Evolutionary conservation across 352 stramenopile species (phyloP).

Genomic region (Phytophthora idaei): DNA sequence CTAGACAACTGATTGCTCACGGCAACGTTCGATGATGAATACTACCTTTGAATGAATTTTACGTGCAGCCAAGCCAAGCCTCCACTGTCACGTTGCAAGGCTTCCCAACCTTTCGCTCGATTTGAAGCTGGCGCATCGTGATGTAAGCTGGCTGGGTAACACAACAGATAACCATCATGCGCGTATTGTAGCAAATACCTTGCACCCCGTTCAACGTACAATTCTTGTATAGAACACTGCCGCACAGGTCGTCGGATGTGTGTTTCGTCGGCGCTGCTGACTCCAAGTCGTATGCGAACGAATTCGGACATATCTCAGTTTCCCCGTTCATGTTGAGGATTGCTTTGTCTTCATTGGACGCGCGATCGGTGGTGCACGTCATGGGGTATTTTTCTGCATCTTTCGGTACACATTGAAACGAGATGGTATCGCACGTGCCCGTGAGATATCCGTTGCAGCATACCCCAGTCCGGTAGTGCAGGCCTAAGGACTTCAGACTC

Average conservation of each 20-base stretch:
- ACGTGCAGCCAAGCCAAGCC: constrained; percentile 40
- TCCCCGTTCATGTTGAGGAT: constrained; percentile 18
- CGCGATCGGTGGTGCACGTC: constrained; percentile 29
- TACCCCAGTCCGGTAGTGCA: constrained; percentile 31
- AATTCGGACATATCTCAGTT: constrained; percentile 24
- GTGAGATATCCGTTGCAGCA: constrained; percentile 48
- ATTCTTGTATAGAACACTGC: constrained; percentile 39
- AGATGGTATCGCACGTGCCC: constrained; percentile 24
- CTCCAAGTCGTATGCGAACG: constrained; percentile 27
- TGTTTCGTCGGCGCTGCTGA: constrained; percentile 26
- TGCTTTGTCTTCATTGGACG: constrained; percentile 24
- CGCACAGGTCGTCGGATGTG: constrained; percentile 36
- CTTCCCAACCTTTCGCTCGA: constrained; percentile 33
- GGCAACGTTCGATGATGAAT: too few relatives aligned
- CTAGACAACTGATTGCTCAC: too few relatives aligned
- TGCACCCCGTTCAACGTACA: constrained; percentile 28
- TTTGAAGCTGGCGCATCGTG: constrained; percentile 40
- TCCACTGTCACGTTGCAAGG: constrained; percentile 38
- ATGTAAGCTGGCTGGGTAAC: constrained; percentile 32
- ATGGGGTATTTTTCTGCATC: constrained; percentile 24
- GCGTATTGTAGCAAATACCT: constrained; percentile 53
- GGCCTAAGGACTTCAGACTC: constrained; percentile 24
- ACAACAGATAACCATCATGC: constrained; percentile 52
- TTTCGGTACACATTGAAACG: constrained; percentile 35
- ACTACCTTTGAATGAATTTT: neutral